These are phyloP conservation scores for Vitis hybrid DNA, from an alignment of 177 flowering plant genomes.

Conservation along the genomic window DNA sequence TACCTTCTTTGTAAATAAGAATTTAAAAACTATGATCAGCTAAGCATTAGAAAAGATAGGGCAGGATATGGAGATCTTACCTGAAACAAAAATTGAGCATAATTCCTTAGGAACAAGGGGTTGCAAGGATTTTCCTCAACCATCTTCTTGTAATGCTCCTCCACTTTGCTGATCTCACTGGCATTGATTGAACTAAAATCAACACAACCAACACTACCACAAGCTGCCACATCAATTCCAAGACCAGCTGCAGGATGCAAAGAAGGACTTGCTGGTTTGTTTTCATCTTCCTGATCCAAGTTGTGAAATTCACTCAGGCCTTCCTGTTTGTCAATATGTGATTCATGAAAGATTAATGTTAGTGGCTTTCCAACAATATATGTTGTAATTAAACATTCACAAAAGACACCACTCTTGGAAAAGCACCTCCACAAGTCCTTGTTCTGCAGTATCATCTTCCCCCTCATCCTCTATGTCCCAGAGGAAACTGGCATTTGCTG, in stretches of 20 bases:
- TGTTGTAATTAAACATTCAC: not conserved
- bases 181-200: slow-evolving; percentile 7
- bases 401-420: not conserved
- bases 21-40: not conserved
- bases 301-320: slow-evolving; percentile 4
- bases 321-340: slow-evolving; percentile 4
- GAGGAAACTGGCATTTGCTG: slow-evolving; percentile 78
- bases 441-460: slow-evolving; percentile 23
- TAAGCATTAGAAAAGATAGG: not conserved
- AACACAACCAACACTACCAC: slow-evolving; percentile 15
- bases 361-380: not conserved
- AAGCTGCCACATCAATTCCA: slow-evolving; percentile 18
- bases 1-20: not conserved
- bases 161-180: slow-evolving; percentile 23
- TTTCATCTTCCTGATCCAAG: slow-evolving; percentile 13
- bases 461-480: slow-evolving; percentile 63
- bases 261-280: slow-evolving; percentile 15
- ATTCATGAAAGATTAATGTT: not conserved
- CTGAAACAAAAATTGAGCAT: slow-evolving; percentile 67
- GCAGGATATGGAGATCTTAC: slow-evolving; percentile 24
- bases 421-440: slow-evolving; percentile 22
- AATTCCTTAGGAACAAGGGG: slow-evolving; percentile 52
- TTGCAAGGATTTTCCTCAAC: slow-evolving; percentile 56
- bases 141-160: slow-evolving; percentile 56
- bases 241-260: slow-evolving; percentile 19